Base-by-base conservation (phyloP, 331 rosid species). In the Telfairia occidentalis region DNA sequence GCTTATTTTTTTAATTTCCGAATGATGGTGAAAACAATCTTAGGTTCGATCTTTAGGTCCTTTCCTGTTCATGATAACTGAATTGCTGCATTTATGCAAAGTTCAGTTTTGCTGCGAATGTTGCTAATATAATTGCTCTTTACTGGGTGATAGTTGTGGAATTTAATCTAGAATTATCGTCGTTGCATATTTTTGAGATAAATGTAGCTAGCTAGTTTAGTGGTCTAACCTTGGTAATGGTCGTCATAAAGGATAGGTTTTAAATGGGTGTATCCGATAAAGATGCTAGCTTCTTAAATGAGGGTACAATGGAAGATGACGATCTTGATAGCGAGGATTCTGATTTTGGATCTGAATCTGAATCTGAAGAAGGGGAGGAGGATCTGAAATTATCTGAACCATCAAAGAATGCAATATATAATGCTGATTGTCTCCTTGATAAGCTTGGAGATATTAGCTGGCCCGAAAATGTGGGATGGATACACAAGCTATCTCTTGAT, bases 401-500 rank as follows among this genome's bases (percentile, higher is more conserved):
- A 0, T 85, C 91, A 2, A 83, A 86, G 81, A 87, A 29, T 23
- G 90, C 96, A 5, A 64, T 78, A 64, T 82, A 80, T 76, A 84
- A 86, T 77, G 77, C 77, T 16, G 89, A 90, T 9, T 91, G 88
- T 43, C 82, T 90, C 32, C 74, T 86, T 10, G 96, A 90, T 49
- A 88, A 88, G 79, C 93, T 90, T 73, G 93, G 84, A 12, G 96
- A 90, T 77, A 84, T 86, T 73, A 82, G 84, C 77, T 90, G 90
- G 89, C 90, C 96, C 2, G 90, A 86, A 48, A 80, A 82, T 26
- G 81, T 50, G 0, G 86, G 61, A 29, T 86, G 88, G 88, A 76
- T 82, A 49, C 86, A 86, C 77, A 84, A 70, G 78, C 86, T 86
- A 3, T 30, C 90, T 0, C 9, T 82, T 37, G 85, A 86, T 35